Conservation (phyloP, 2,329 filamentous ascomycete genomes). For the Aspergillus texensis region DNA sequence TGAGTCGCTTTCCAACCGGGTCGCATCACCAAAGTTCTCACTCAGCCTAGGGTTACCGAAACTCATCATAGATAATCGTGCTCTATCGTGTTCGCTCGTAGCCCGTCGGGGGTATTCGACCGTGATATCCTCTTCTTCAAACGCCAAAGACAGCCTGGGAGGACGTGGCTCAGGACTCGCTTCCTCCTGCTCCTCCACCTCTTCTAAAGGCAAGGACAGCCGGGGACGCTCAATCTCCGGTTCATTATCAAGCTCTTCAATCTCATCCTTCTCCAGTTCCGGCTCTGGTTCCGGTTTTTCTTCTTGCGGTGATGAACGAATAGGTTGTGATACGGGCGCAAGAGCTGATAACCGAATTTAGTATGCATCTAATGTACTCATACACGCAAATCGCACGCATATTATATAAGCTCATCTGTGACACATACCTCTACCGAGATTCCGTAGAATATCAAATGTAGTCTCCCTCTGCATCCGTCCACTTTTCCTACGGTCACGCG, state of each 20-base stretch:
- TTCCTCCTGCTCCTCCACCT: conserved; percentile 50
- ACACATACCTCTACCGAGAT: conserved; percentile 53
- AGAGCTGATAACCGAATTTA: conserved; percentile 42
- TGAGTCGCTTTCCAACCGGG: conserved; percentile 47
- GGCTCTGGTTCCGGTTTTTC: conserved; percentile 22
- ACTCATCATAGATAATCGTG: conserved; percentile 47
- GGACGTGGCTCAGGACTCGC: conserved; percentile 39
- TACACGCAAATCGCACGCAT: neutral
- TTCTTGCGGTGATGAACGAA: conserved; percentile 51
- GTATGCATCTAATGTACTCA: neutral
- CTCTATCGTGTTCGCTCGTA: conserved; percentile 39
- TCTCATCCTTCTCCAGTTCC: conserved; percentile 33
- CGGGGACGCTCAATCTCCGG: conserved; percentile 47
- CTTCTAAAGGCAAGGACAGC: conserved; percentile 51
- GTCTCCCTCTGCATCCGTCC: conserved; percentile 56
- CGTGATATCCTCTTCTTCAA: conserved; percentile 52
- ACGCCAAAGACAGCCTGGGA: conserved; percentile 42
- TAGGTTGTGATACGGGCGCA: conserved; percentile 50
- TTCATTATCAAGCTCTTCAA: conserved; percentile 53
- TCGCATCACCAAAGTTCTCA: conserved; percentile 54
- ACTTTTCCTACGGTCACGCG: conserved; percentile 53
- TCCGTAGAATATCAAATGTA: conserved; percentile 56
- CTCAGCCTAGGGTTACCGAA: conserved; percentile 48
- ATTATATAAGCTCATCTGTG: neutral
- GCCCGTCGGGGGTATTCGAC: conserved; percentile 49